Conservation (phyloP, 306 rosid species). For the Quercus gilva region DNA sequence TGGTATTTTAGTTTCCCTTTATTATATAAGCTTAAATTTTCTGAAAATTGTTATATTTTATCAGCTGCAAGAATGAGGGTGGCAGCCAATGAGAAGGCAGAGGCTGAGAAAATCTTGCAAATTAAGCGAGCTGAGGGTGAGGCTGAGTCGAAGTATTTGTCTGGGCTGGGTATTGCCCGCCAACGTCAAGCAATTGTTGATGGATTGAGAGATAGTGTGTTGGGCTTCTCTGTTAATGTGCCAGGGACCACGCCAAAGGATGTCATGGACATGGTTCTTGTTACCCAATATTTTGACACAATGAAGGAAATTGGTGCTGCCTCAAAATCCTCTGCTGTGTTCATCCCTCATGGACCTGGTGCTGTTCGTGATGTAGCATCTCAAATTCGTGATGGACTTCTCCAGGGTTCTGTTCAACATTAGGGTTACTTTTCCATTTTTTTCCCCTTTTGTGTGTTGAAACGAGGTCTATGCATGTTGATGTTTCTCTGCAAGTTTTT, state of each 20-base stretch:
- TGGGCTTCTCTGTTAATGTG: slow-evolving; percentile 84
- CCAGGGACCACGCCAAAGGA: slow-evolving; percentile 90
- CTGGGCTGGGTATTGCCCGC: slow-evolving; percentile 88
- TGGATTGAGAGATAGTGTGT: slow-evolving; percentile 88
- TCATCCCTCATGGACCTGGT: slow-evolving; percentile 97
- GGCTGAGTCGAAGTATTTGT: slow-evolving; percentile 88
- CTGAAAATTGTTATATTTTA: background rate
- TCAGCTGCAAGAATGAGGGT: slow-evolving; percentile 88
- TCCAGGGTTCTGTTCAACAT: slow-evolving; percentile 56
- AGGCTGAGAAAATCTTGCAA: slow-evolving; percentile 90
- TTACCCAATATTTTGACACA: slow-evolving; percentile 93
- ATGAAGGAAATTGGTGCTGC: slow-evolving; percentile 96
- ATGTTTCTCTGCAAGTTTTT: slow-evolving; percentile 9
- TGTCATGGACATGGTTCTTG: slow-evolving; percentile 98
- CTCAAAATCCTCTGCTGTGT: slow-evolving; percentile 90
- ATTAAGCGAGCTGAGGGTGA: slow-evolving; percentile 92
- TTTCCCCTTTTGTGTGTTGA: background rate
- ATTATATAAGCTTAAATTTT: background rate
- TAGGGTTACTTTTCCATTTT: slow-evolving; percentile 23
- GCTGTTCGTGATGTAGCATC: slow-evolving; percentile 83
- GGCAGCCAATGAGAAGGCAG: slow-evolving; percentile 95
- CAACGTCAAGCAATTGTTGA: slow-evolving; percentile 96
- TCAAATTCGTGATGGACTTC: slow-evolving; percentile 93
- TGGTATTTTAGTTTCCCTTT: background rate
- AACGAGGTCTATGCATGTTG: background rate